These are phyloP conservation scores for Cnidoscolus chayamansa DNA, from an alignment of 441 rosid species.

Conservation along the genomic window DNA sequence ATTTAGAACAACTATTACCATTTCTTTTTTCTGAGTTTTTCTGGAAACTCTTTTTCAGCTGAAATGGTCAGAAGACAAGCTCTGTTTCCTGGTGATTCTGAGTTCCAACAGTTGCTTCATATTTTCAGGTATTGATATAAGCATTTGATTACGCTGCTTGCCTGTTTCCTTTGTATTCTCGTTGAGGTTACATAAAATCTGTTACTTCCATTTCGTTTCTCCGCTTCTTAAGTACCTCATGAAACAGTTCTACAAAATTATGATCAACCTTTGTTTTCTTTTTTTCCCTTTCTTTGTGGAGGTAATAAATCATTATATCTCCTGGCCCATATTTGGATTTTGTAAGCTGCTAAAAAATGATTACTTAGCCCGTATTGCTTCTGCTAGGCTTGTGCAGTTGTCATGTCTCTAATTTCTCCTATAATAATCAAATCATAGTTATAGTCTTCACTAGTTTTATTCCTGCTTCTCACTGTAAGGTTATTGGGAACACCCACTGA, in stretches of 20 bases:
- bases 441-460: neutral
- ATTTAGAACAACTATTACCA: neutral
- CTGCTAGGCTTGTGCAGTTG: neutral
- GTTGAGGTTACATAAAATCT: neutral
- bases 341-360: neutral
- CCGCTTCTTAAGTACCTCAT: no score
- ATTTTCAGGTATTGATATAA: slow-evolving; percentile 64
- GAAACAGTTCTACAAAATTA: no score
- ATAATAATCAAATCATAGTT: no score
- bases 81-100: slow-evolving; percentile 89
- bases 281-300: no score
- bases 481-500: slow-evolving; percentile 89
- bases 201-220: no score
- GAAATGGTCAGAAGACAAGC: slow-evolving; percentile 92
- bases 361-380: neutral
- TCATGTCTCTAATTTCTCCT: neutral
- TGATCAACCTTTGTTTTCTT: neutral
- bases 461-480: slow-evolving; percentile 33
- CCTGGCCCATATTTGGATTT: no score
- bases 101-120: slow-evolving; percentile 91
- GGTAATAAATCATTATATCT: no score
- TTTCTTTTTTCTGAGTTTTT: neutral
- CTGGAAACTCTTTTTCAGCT: slow-evolving; percentile 33
- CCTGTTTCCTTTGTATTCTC: neutral
- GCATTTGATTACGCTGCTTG: neutral